Base-by-base conservation (phyloP, 352 stramenopile species). In the Phytophthora palmivora region DNA sequence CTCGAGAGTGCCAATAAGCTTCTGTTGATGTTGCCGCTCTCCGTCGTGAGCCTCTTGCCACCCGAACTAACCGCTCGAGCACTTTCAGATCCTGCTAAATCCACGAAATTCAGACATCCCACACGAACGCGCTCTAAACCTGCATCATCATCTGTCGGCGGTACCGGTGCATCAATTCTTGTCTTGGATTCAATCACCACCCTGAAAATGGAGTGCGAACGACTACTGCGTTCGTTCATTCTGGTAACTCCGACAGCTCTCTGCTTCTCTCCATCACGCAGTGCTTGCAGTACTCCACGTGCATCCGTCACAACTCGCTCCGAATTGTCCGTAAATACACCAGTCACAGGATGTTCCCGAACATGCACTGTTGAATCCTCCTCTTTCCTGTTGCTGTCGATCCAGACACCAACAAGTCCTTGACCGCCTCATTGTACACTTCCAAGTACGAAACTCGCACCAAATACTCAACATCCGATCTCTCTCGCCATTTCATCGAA, bases 381-480 rank as follows among this genome's bases (percentile, higher is more conserved):
- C 56, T 62, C 38, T 77, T 70, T 3, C 58, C 58, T 2, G 36
- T 37, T 9, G 49, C 9, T 3, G 60, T 49, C 2, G 57, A 43
- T n/a, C 24, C 12, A 24, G 15, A 50, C 39, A 46, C 48, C 12
- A 99, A 76, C 41, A 99, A 78, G 75, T 99, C 97, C 5, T 89
- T 78, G 4, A 99, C 89, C 30, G 95, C 88, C n/a, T 99, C 97
- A 62, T 99, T 99, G 79, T 99, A 99, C 58, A 99, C 98, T 70
- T 99, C 96, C 42, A 99, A 81, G 72, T 98, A 99, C n/a, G 90
- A 98, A 0, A 96, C 91, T 12, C 94, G 72, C 4, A 99, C 76
- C 2, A 98, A 67, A 74, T 97, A 98, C 44, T 97, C 69, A 14
- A 70, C 58, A 46, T 81, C 76, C 0, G 58, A 52, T 15, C 72